A percentile compares a stretch with the other conserved stretches of the same genome.
Evolutionary conservation across 1,284 basidiomycete species (phyloP).

Genomic region (Cryptococcus sp.): DNA sequence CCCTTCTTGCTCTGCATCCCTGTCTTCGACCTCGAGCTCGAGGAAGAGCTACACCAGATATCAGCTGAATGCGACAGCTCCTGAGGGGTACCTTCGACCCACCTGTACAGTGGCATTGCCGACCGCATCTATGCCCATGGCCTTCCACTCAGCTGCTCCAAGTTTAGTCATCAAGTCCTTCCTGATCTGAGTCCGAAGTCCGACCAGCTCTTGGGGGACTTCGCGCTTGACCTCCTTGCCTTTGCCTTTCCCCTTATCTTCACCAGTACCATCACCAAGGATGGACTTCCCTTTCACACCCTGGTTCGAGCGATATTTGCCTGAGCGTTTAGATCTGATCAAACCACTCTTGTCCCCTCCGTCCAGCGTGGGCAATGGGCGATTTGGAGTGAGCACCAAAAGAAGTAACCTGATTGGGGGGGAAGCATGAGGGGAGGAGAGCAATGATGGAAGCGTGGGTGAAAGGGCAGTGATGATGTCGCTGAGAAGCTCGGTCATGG

Average conservation of each 20-base stretch:
- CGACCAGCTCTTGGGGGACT: conserved; percentile 61
- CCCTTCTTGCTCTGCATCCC: conserved; percentile 61
- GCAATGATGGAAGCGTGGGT: conserved; percentile 63
- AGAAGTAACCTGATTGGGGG: conserved; percentile 81
- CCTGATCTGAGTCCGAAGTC: conserved; percentile 61
- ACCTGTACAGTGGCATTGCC: conserved; percentile 81
- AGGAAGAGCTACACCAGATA: conserved; percentile 64
- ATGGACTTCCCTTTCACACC: conserved; percentile 51
- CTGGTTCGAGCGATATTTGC: conserved; percentile 50
- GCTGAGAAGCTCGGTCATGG: conserved; percentile 58
- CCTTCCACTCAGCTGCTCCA: conserved; percentile 73
- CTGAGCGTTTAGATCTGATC: conserved; percentile 50
- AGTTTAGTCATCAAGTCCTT: conserved; percentile 60
- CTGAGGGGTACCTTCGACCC: conserved; percentile 24
- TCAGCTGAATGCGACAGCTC: background rate
- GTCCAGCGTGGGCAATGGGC: conserved; percentile 56
- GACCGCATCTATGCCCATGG: conserved; percentile 75
- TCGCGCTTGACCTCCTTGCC: conserved; percentile 41
- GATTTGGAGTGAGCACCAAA: conserved; percentile 63
- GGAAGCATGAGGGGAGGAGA: conserved; percentile 82
- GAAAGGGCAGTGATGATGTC: conserved; percentile 38
- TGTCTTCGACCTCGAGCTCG: conserved; percentile 71
- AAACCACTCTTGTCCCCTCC: conserved; percentile 24
- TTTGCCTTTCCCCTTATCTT: conserved; percentile 29
- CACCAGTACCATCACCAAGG: conserved; percentile 37